A percentile compares a stretch with the other conserved stretches of the same genome.
These are phyloP conservation scores for Onygena corvina DNA, from an alignment of 2,329 filamentous ascomycete species.

Conservation along the genomic window DNA sequence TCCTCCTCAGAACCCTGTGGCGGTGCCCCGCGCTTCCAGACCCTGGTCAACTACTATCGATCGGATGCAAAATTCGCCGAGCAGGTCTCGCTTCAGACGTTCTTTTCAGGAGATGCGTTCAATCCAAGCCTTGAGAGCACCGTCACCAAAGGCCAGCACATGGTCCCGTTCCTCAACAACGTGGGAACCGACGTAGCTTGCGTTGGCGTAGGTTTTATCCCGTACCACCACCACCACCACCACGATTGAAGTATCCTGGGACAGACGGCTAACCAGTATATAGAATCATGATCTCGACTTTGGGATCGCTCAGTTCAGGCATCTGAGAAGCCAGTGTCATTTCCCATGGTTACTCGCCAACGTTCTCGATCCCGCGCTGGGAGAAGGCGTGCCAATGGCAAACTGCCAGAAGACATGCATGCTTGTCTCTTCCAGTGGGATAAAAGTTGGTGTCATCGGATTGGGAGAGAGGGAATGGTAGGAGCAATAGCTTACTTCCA, in stretches of 20 bases:
- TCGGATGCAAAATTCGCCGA: conserved; percentile 47
- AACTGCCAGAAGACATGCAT: conserved; percentile 64
- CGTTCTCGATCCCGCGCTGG: conserved; percentile 70
- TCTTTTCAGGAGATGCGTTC: conserved; percentile 88
- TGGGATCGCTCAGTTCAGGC: conserved; percentile 65
- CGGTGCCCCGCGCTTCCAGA: conserved; percentile 69
- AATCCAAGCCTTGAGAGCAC: conserved; percentile 83
- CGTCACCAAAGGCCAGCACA: conserved; percentile 80
- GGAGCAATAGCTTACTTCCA: conserved; percentile 6
- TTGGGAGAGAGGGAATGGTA: conserved; percentile 75
- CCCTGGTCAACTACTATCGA: conserved; percentile 63
- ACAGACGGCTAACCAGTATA: conserved; percentile 10
- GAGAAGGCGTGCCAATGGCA: conserved; percentile 60
- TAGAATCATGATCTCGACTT: conserved; percentile 91
- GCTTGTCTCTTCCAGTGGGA: conserved; percentile 66
- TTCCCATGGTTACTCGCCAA: conserved; percentile 90
- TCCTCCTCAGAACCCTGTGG: conserved; percentile 70
- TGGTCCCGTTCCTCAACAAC: conserved; percentile 72
- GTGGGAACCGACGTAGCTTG: conserved; percentile 70
- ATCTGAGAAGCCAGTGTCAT: conserved; percentile 59
- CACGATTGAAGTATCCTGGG: not conserved
- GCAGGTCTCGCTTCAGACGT: conserved; percentile 56
- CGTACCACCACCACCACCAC: not conserved
- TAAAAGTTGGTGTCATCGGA: conserved; percentile 76
- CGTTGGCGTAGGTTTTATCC: conserved; percentile 52